Base-by-base conservation (phyloP, 768 basidiomycete species). In the Mycena rebaudengoi region DNA sequence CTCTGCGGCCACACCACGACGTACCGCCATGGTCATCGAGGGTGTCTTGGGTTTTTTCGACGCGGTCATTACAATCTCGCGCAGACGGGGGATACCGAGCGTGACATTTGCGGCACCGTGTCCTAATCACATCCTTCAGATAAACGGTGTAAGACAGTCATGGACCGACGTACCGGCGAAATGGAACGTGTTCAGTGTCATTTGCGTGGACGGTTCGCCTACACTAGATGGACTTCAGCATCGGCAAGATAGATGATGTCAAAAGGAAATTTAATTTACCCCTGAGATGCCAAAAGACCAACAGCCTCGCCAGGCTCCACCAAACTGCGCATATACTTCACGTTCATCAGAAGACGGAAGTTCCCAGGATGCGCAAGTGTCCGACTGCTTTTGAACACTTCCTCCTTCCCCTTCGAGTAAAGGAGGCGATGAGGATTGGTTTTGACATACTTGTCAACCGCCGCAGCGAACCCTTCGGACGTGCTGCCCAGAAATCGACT, bases 101-200 rank as follows among this genome's bases (percentile, higher is more conserved):
- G 98, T 99, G 64, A 99, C 98, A 75, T 99, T 99, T 40, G 98
- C 98, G 62, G 98, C 98, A 78, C 98, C 97, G 73, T 99, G 98
- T 66, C 97, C 95, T 96, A 68, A 33, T 25, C n/a, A n/a, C 35
- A 30, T 67, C 29, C 45, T 50, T 62, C 41, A 64, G 40, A 44
- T 16, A 21, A 12, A 29, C 11, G 32, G 39, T 4, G 30, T 16
- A 8, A 13, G 33, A n/a, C 30, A 32, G 58, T 14, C 4, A 12
- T 23, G 28, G 37, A 46, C 61, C 65, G 35, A 72, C 85, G 71
- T 76, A 89, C 95, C 97, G 69, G 98, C 98, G 72, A 99, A 96
- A 82, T 99, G 98, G 88, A 99, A 99, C 13, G 98, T 99, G 75
- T 99, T 99, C 66, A 99, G 80, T 10, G 98, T 99, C 98, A 99